phyloP scores from a whole-genome alignment of 805 yeast species.

The Wickerhamiella spandovensis region DNA sequence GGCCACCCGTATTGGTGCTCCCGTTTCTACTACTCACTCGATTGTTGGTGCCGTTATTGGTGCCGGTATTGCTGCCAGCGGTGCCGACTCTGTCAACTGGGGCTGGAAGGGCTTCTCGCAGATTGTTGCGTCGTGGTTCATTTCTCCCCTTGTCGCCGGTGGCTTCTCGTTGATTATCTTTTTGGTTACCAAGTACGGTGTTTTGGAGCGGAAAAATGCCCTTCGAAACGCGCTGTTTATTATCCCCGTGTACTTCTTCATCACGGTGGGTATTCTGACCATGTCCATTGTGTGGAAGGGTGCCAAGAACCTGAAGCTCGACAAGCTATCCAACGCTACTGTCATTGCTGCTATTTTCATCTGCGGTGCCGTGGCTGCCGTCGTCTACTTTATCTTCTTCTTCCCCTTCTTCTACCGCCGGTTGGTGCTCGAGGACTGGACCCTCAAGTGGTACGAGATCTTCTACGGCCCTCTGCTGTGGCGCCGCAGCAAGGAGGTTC shows the following conservation, averaged over 20 bases:
- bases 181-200: constrained; percentile 43
- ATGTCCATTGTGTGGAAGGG: constrained; percentile 76
- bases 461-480: constrained; percentile 48
- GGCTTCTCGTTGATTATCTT: constrained; percentile 45
- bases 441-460: constrained; percentile 42
- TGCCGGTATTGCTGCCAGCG: constrained; percentile 59
- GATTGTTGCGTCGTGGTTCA: constrained; percentile 68
- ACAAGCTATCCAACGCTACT: constrained; percentile 38
- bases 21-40: constrained; percentile 73
- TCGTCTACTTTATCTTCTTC: constrained; percentile 39
- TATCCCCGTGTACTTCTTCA: constrained; percentile 48
- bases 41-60: constrained; percentile 69
- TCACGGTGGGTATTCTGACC: constrained; percentile 48
- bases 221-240: constrained; percentile 42
- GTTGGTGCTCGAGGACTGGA: constrained; percentile 52
- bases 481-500: constrained; percentile 39
- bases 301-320: constrained; percentile 51
- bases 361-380: constrained; percentile 44
- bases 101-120: constrained; percentile 54
- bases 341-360: constrained; percentile 50
- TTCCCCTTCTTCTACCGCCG: constrained; percentile 52
- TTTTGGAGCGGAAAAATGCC: constrained; percentile 45
- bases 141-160: constrained; percentile 64
- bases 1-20: constrained; percentile 57
- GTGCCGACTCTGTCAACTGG: constrained; percentile 49